Conservation (phyloP, 371 early-diverging fungal genomes). For the Syncephalastrum sp. region DNA sequence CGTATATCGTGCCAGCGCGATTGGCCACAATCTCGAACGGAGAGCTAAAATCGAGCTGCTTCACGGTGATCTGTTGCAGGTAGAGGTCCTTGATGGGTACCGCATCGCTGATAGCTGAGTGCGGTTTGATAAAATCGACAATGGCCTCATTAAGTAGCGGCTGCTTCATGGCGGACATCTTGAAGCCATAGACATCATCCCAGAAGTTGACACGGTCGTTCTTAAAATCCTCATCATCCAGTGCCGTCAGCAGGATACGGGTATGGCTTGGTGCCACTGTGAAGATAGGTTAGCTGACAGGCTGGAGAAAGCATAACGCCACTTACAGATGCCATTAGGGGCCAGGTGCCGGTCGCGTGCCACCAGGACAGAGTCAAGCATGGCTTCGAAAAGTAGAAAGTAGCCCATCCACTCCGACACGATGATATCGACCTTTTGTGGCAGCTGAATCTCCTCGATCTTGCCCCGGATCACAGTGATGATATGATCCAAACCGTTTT, state of each 20-base stretch:
- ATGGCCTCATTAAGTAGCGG: constrained; percentile 56
- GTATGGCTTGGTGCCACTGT: constrained; percentile 77
- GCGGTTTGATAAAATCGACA: constrained; percentile 68
- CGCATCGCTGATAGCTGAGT: constrained; percentile 65
- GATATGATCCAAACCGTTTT: constrained; percentile 73
- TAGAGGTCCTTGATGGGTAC: constrained; percentile 72
- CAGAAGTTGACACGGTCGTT: constrained; percentile 79
- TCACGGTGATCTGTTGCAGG: constrained; percentile 55
- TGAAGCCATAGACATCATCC: constrained; percentile 88
- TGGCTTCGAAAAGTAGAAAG: constrained; percentile 84
- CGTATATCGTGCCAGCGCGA: constrained; percentile 67
- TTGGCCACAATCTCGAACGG: constrained; percentile 60
- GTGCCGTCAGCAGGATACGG: constrained; percentile 70
- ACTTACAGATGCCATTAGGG: constrained; percentile 62
- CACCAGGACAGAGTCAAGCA: constrained; percentile 86
- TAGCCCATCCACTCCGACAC: constrained; percentile 95
- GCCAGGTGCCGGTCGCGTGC: constrained; percentile 81
- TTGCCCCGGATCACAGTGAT: constrained; percentile 76
- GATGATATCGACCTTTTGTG: constrained; percentile 84
- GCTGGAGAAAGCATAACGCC: not conserved
- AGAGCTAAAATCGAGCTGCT: constrained; percentile 51
- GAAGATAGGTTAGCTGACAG: constrained; percentile 7
- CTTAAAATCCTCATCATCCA: constrained; percentile 80
- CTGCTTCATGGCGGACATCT: constrained; percentile 81
- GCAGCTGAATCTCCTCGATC: constrained; percentile 82